Percentiles rank a stretch among this genome's conserved stretches.
Conservation (phyloP, 805 yeast species). For the Saccharomycopsis oosterbeekiorum region DNA sequence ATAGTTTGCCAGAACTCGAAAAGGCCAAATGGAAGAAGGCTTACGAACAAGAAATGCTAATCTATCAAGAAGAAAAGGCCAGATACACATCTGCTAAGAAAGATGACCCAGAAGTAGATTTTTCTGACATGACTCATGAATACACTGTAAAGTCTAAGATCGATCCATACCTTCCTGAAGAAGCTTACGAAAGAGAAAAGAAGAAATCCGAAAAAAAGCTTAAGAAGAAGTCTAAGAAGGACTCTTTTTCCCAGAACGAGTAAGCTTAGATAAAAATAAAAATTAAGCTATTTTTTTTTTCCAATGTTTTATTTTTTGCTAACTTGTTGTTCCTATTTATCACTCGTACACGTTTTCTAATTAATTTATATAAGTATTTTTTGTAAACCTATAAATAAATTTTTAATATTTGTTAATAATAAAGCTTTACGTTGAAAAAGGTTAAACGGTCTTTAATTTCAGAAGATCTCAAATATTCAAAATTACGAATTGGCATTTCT, state of each 20-base stretch:
- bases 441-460: too few relatives aligned
- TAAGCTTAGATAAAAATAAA: background rate
- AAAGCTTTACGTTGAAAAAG: too few relatives aligned
- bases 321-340: background rate
- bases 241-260: background rate
- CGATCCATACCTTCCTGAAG: constrained; percentile 13
- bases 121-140: constrained; percentile 10
- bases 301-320: background rate
- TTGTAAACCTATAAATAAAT: background rate
- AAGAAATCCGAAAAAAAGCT: constrained; percentile 8
- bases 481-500: too few relatives aligned
- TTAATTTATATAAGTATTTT: background rate
- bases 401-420: too few relatives aligned
- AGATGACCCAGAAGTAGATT: constrained; percentile 10
- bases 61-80: constrained; percentile 37
- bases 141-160: constrained; percentile 11
- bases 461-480: too few relatives aligned
- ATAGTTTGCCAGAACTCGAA: constrained; percentile 54
- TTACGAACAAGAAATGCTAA: constrained; percentile 34
- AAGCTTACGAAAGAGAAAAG: constrained; percentile 4
- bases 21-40: constrained; percentile 63
- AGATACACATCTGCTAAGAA: constrained; percentile 33
- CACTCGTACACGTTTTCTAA: background rate
- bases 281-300: background rate
- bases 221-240: constrained; percentile 4